phyloP scores from a whole-genome alignment of 2,329 filamentous ascomycete species.

The Ophiostoma montium region DNA sequence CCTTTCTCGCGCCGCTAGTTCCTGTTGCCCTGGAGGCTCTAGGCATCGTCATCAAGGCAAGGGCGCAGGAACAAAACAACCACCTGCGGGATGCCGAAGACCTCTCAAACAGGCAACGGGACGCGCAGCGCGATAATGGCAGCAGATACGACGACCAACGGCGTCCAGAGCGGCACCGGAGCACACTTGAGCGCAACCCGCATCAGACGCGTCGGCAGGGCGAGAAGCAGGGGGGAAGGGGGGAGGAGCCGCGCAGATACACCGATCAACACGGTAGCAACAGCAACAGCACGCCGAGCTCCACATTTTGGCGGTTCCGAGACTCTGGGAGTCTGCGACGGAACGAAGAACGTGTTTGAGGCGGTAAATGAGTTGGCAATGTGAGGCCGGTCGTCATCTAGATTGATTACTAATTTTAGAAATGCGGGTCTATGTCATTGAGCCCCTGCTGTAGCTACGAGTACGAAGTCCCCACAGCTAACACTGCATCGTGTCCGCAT shows the following conservation, averaged over 20 bases:
- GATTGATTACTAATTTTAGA: too few species aligned
- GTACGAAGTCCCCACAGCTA: too few species aligned
- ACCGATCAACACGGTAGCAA: background rate
- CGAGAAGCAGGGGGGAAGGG: background rate
- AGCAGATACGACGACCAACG: background rate
- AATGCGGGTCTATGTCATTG: too few species aligned
- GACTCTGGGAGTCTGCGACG: constrained; percentile 1
- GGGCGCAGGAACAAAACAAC: background rate
- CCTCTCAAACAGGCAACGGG: background rate
- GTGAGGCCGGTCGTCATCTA: too few species aligned
- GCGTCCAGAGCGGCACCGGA: background rate
- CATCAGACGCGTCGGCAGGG: background rate
- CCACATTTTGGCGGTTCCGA: constrained; percentile 1
- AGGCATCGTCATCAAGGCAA: background rate
- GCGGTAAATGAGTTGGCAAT: too few species aligned
- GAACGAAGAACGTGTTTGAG: background rate
- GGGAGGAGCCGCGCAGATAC: background rate
- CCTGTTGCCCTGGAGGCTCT: constrained; percentile 5
- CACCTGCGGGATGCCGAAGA: background rate
- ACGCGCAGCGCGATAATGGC: background rate
- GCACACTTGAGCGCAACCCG: background rate
- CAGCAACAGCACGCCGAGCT: background rate
- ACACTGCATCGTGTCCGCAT: too few species aligned
- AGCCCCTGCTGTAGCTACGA: too few species aligned
- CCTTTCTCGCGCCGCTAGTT: constrained; percentile 4